Percentiles rank a stretch among this genome's conserved stretches.
Evolutionary conservation across 78 protist genomes (phyloP).

Genomic region (Tieghemostelium lacteum): DNA sequence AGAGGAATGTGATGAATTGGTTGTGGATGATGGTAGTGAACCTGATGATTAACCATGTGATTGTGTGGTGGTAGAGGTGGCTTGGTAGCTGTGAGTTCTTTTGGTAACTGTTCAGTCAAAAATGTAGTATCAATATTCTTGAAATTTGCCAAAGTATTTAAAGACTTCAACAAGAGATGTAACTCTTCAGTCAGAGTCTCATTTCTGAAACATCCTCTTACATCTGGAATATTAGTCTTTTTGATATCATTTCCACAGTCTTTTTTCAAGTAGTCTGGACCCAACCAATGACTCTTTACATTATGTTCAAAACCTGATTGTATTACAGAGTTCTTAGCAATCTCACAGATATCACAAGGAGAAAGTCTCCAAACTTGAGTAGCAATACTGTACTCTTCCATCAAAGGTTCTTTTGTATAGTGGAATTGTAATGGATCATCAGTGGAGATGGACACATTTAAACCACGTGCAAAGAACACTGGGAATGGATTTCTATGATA

Average conservation of each 20-base stretch:
- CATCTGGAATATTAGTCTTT: constrained; percentile 90
- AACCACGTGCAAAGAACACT: constrained; percentile 91
- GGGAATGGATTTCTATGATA: constrained; percentile 95
- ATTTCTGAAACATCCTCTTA: constrained; percentile 88
- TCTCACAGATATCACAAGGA: constrained; percentile 96
- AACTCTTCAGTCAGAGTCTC: constrained; percentile 89
- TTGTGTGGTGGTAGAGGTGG: background rate
- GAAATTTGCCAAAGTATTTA: constrained; percentile 29
- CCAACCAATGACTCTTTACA: constrained; percentile 88
- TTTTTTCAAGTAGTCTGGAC: constrained; percentile 73
- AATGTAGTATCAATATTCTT: constrained; percentile 37
- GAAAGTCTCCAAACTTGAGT: constrained; percentile 93
- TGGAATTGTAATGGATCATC: constrained; percentile 99
- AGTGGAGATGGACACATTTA: constrained; percentile 96
- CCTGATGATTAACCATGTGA: background rate
- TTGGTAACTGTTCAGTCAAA: constrained; percentile 24
- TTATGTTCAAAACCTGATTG: constrained; percentile 92
- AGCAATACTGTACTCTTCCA: constrained; percentile 97
- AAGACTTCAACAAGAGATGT: constrained; percentile 47
- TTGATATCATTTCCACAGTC: constrained; percentile 41
- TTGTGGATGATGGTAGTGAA: background rate
- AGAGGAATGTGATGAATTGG: background rate
- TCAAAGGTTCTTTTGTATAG: constrained; percentile 97
- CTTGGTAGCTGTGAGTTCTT: constrained; percentile 15
- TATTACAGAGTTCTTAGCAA: constrained; percentile 94